A percentile compares a stretch with the other conserved stretches of the same genome.
These are phyloP conservation scores for Buxus sempervirens DNA, from an alignment of 164 flowering plant genomes.

Conservation along the genomic window DNA sequence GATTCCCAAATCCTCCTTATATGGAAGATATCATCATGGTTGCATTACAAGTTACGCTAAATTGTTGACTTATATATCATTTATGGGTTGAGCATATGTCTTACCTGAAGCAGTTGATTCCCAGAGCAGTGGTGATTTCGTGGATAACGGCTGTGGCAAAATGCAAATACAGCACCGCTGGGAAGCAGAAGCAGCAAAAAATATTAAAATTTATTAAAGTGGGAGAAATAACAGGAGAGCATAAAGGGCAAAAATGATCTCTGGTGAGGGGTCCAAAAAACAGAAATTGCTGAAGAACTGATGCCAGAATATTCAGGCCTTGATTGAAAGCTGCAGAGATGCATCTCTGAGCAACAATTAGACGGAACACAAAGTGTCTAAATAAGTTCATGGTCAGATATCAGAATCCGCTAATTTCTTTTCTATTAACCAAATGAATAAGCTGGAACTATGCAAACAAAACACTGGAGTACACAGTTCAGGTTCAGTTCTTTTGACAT, in stretches of 20 bases:
- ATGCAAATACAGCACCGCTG: constrained; percentile 75
- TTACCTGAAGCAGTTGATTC: constrained; percentile 96
- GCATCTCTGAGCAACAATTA: neutral
- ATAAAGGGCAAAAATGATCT: neutral
- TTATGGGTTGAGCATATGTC: constrained; percentile 8
- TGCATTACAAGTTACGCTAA: neutral
- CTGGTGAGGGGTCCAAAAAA: too few relatives aligned
- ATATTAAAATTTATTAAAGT: neutral
- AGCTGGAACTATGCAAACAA: neutral
- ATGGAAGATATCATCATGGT: neutral
- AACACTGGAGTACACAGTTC: too few relatives aligned
- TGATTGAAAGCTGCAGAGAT: neutral
- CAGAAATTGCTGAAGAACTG: neutral
- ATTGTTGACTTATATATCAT: neutral
- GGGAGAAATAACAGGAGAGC: neutral
- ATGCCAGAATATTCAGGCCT: neutral
- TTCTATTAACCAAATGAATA: neutral
- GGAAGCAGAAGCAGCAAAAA: constrained; percentile 14
- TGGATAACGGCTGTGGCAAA: constrained; percentile 86
- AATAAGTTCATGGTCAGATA: neutral
- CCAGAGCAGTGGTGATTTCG: constrained; percentile 88
- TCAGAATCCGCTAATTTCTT: neutral
- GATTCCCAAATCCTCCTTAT: neutral
- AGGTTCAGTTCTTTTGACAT: too few relatives aligned
- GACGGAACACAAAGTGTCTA: neutral